A percentile compares a stretch with the other conserved stretches of the same genome.
phyloP scores from a whole-genome alignment of 495 filamentous ascomycete genomes.

The Emericellopsis terricola region DNA sequence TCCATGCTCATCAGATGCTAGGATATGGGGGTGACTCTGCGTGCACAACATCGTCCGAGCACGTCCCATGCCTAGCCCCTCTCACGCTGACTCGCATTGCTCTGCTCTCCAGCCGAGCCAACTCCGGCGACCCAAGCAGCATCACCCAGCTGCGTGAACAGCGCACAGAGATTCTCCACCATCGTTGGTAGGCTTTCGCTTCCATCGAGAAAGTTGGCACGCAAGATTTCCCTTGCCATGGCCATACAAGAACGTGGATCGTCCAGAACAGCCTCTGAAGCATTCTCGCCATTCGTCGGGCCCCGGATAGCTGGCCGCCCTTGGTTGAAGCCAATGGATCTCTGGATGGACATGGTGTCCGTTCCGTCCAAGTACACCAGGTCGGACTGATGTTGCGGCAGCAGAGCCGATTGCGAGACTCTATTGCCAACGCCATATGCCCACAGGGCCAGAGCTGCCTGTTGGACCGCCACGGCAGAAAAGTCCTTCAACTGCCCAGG shows the following conservation, averaged over 20 bases:
- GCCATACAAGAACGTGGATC: conserved; percentile 28
- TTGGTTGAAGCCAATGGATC: conserved; percentile 27
- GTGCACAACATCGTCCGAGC: too few relatives aligned
- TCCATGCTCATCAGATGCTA: too few relatives aligned
- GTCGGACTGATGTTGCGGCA: conserved; percentile 7
- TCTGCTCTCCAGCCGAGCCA: too few relatives aligned
- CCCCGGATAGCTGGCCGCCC: conserved; percentile 25
- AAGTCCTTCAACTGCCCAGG: conserved; percentile 34
- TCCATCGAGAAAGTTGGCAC: conserved; percentile 41
- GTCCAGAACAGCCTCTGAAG: conserved; percentile 12
- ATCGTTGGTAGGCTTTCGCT: conserved; percentile 52
- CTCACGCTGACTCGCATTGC: too few relatives aligned
- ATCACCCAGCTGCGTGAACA: conserved; percentile 34
- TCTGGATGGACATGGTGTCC: conserved; percentile 21
- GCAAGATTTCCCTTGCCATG: conserved; percentile 25
- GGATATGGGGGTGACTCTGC: too few relatives aligned
- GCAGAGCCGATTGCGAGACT: conserved; percentile 15
- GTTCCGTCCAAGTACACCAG: conserved; percentile 30
- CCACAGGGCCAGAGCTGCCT: conserved; percentile 43
- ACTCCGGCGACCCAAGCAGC: conserved; percentile 18
- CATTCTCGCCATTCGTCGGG: not conserved
- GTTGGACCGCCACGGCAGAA: conserved; percentile 38
- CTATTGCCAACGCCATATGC: conserved; percentile 37
- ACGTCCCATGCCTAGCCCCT: too few relatives aligned
- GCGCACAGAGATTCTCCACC: conserved; percentile 38